phyloP scores from a whole-genome alignment of 768 basidiomycete genomes.

The Myochromella boudieri region DNA sequence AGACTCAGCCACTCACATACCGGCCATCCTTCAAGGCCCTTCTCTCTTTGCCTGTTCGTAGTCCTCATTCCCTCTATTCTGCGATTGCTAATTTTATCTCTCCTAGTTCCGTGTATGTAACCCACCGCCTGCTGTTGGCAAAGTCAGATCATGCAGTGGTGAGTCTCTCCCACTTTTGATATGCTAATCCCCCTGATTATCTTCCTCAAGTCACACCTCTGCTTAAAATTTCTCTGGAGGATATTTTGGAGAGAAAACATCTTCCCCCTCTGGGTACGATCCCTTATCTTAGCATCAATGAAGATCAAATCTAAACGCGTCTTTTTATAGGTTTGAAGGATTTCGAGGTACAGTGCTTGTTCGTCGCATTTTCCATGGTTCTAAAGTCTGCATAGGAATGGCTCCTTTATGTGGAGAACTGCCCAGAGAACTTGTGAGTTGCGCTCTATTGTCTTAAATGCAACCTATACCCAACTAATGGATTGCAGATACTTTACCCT shows the following conservation, averaged over 20 bases:
- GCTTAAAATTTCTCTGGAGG: constrained; percentile 67
- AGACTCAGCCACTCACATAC: constrained; percentile 29
- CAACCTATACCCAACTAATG: constrained; percentile 10
- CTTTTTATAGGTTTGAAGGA: constrained; percentile 58
- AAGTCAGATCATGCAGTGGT: constrained; percentile 67
- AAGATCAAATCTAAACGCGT: background rate
- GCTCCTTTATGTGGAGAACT: constrained; percentile 74
- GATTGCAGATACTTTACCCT: constrained; percentile 68
- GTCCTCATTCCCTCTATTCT: background rate
- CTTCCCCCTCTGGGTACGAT: constrained; percentile 68
- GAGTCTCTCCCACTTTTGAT: constrained; percentile 11
- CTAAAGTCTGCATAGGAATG: constrained; percentile 54
- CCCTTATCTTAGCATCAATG: background rate
- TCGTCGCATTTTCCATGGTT: background rate
- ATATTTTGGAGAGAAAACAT: constrained; percentile 74
- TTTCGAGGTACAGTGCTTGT: constrained; percentile 45
- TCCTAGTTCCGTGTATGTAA: constrained; percentile 61
- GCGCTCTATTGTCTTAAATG: background rate
- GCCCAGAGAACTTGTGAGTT: constrained; percentile 72
- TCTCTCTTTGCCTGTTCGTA: constrained; percentile 38
- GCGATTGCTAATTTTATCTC: constrained; percentile 3
- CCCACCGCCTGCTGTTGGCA: constrained; percentile 65
- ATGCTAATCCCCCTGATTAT: no score
- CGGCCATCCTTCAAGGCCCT: constrained; percentile 28
- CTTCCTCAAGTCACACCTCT: constrained; percentile 56